These are phyloP conservation scores for Saccharomyces kudriavzevii DNA, from an alignment of 805 yeast species.

Conservation along the genomic window DNA sequence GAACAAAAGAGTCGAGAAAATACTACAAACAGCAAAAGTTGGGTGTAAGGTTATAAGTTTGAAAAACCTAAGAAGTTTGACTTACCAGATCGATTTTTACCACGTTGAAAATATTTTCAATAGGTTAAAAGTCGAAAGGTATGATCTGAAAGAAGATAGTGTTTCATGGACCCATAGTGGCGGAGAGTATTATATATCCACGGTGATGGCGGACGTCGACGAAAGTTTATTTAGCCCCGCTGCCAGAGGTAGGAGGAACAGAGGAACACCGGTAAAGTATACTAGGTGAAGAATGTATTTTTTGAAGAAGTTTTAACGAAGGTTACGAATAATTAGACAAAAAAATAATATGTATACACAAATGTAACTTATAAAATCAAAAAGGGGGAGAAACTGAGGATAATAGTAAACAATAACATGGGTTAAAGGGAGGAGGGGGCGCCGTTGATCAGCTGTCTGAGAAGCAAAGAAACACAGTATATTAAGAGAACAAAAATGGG, in stretches of 20 bases:
- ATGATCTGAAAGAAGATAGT: constrained; percentile 55
- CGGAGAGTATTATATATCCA: constrained; percentile 68
- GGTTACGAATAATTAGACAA: background rate
- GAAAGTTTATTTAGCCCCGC: constrained; percentile 22
- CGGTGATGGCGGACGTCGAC: constrained; percentile 42
- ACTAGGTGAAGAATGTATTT: constrained; percentile 17
- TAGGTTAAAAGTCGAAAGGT: constrained; percentile 53
- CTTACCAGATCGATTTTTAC: constrained; percentile 51
- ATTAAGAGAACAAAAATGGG: background rate
- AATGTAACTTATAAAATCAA: background rate
- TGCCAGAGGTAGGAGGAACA: constrained; percentile 20
- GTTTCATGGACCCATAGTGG: constrained; percentile 86
- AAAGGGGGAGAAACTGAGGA: background rate
- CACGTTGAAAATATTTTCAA: constrained; percentile 52
- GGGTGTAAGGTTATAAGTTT: constrained; percentile 77
- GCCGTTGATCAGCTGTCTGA: background rate
- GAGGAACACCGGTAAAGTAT: constrained; percentile 15
- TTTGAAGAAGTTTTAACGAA: background rate
- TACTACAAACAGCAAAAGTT: constrained; percentile 54
- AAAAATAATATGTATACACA: background rate
- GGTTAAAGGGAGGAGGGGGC: background rate
- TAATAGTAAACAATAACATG: background rate
- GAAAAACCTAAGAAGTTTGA: constrained; percentile 69
- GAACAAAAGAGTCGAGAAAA: constrained; percentile 56
- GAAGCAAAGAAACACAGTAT: background rate